Evolutionary conservation across 768 basidiomycete genomes (phyloP), one percentile per base, ranked within the genome.

Genomic region (Tricholoma bakamatsutake): DNA sequence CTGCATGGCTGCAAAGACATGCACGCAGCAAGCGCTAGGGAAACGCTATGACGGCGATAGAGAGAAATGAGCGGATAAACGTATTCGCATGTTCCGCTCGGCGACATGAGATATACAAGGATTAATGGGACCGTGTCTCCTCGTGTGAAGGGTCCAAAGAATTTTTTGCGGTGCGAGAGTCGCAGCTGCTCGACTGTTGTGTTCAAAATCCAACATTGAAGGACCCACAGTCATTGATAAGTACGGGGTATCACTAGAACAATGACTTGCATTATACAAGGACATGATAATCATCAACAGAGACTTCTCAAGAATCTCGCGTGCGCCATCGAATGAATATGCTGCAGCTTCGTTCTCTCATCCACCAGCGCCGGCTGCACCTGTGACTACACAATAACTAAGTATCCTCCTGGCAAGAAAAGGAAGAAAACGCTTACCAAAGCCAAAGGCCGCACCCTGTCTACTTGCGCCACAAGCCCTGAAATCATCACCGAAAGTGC

Each of bases 401-500:
- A 65, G 49, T 66, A 69, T 30, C 68, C 37, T 30, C 13, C 24
- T 35, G 9, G 27, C 28, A 17, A 46, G 24, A 10, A 45, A 52
- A 57, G 18, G 11, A 54, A 42, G 49, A 33, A 49, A 39, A 57
- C 17, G 77, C 84, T 54, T 59, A 89, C 90, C 69, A 90, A 64
- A 12, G 78, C 76, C 4, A 81, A 68, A 9, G 87, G 87, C 54
- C 77, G 79, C 50, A 80, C 73, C 56, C 78, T 80, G 64, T 88
- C 85, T 34, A 87, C 76, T 37, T 80, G 72, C 17, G 70, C 69
- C 39, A 87, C 76, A 56, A 93, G 64, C n/a, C 77, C 75, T 2
- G 80, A 73, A 47, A 84, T 79, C 87, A 93, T 92, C 62, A 84
- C 83, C 27, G 85, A 79, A 46, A 89, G 64, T 4, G 89, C 88